These are phyloP conservation scores for Fusarium poae DNA, from an alignment of 2,329 filamentous ascomycete species.

Conservation along the genomic window DNA sequence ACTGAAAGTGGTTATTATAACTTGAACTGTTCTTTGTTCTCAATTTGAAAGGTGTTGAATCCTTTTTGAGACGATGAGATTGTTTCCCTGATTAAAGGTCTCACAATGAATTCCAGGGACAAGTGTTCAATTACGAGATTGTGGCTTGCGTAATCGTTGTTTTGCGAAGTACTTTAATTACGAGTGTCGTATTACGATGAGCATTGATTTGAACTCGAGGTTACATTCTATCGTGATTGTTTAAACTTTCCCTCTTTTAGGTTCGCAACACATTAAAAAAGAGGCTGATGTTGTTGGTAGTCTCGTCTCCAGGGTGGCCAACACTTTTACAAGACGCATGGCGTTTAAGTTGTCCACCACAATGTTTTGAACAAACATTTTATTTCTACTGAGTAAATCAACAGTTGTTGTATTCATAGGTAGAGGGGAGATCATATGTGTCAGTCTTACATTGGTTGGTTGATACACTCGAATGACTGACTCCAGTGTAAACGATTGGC, in stretches of 20 bases:
- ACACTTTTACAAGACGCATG: neutral
- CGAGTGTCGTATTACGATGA: neutral
- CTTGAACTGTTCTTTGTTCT: neutral
- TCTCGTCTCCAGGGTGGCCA: neutral
- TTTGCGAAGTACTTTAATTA: constrained; percentile 1
- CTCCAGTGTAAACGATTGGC: neutral
- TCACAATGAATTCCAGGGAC: constrained; percentile 10
- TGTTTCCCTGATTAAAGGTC: neutral
- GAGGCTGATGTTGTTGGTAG: neutral
- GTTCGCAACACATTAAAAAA: neutral
- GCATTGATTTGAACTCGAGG: neutral
- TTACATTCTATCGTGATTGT: neutral
- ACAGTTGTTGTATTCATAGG: fast-evolving
- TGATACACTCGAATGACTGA: neutral
- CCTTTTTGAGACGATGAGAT: neutral
- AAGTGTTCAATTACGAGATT: constrained; percentile 23
- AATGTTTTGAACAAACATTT: neutral
- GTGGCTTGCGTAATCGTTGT: constrained; percentile 32
- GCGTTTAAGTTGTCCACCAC: neutral
- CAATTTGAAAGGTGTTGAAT: neutral
- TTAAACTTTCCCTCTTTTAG: too few species aligned
- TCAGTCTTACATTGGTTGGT: neutral
- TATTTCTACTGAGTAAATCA: neutral
- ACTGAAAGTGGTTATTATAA: neutral
- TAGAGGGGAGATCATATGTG: fast-evolving